phyloP scores from a whole-genome alignment of 345 rosid species.

The Schrenkiella parvula region DNA sequence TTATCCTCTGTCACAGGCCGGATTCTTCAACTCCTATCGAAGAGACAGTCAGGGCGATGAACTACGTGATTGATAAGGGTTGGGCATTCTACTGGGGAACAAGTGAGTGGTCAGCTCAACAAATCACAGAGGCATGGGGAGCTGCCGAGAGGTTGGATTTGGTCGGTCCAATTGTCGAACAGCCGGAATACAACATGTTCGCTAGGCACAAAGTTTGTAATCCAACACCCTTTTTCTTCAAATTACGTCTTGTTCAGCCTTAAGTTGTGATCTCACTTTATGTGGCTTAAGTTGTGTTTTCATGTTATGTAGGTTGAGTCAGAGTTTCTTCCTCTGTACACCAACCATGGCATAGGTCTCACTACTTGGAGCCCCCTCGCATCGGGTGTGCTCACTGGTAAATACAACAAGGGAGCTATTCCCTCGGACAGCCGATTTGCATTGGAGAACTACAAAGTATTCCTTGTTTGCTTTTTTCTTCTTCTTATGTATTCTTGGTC shows the following conservation, averaged over 20 bases:
- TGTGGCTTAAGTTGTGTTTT: not conserved
- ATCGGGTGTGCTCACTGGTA: conserved; percentile 97
- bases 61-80: conserved; percentile 89
- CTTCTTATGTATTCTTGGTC: not conserved
- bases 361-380: conserved; percentile 99
- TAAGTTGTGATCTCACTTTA: not conserved
- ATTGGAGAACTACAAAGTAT: conserved; percentile 88
- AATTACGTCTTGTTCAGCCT: not conserved
- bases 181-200: conserved; percentile 87
- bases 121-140: conserved; percentile 98
- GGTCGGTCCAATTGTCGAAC: conserved; percentile 96
- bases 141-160: conserved; percentile 75
- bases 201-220: conserved; percentile 77
- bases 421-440: conserved; percentile 94
- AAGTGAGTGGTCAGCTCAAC: conserved; percentile 98
- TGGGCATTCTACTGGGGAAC: conserved; percentile 99
- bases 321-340: conserved; percentile 81
- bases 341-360: conserved; percentile 84
- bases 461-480: not conserved
- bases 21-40: conserved; percentile 83
- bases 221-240: not conserved
- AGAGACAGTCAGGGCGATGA: conserved; percentile 97
- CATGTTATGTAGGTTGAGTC: conserved; percentile 65
- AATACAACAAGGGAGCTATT: conserved; percentile 78
- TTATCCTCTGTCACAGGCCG: conserved; percentile 50